Percentiles rank a stretch among this genome's conserved stretches.
Conservation (phyloP, 1,284 basidiomycete genomes). For the Papiliotrema laurentii region DNA sequence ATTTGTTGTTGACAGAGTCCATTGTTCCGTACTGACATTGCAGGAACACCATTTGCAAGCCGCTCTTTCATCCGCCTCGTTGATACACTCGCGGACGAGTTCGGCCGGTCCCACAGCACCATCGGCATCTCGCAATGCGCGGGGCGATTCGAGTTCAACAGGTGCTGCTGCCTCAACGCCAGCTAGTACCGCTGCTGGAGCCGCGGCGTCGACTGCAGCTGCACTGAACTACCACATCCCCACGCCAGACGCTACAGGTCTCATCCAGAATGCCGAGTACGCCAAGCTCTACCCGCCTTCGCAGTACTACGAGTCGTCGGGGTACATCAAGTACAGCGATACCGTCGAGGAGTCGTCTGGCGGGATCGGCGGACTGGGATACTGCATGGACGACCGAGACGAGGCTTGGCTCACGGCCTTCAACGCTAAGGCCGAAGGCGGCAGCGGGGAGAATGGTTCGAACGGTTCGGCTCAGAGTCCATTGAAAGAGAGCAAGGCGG, state of each 20-base stretch:
- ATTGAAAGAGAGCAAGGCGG: slow-evolving; percentile 47
- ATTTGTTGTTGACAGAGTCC: slow-evolving; percentile 34
- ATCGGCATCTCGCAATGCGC: slow-evolving; percentile 13
- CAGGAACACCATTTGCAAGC: slow-evolving; percentile 93
- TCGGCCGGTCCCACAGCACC: no score
- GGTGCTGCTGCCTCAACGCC: slow-evolving; percentile 4
- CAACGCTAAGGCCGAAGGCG: slow-evolving; percentile 79
- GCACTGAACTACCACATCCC: slow-evolving; percentile 71
- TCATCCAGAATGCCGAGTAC: slow-evolving; percentile 58
- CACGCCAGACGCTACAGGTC: slow-evolving; percentile 80
- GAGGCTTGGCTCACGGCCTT: slow-evolving; percentile 89
- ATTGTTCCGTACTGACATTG: slow-evolving; percentile 56
- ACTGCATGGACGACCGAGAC: slow-evolving; percentile 96
- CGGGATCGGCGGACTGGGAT: slow-evolving; percentile 52
- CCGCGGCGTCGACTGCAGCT: slow-evolving; percentile 14
- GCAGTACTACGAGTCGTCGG: slow-evolving; percentile 69
- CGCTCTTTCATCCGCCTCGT: slow-evolving; percentile 44
- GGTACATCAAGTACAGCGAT: slow-evolving; percentile 79
- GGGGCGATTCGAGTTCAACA: slow-evolving; percentile 5
- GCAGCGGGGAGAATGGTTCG: no score
- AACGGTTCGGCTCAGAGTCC: slow-evolving; percentile 50
- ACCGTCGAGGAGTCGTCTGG: slow-evolving; percentile 71
- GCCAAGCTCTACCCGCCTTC: slow-evolving; percentile 68
- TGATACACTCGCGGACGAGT: slow-evolving; percentile 38
- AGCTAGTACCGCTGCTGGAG: background rate